Conservation (phyloP, 805 yeast genomes). For the Pichia rugopelliculosa region DNA sequence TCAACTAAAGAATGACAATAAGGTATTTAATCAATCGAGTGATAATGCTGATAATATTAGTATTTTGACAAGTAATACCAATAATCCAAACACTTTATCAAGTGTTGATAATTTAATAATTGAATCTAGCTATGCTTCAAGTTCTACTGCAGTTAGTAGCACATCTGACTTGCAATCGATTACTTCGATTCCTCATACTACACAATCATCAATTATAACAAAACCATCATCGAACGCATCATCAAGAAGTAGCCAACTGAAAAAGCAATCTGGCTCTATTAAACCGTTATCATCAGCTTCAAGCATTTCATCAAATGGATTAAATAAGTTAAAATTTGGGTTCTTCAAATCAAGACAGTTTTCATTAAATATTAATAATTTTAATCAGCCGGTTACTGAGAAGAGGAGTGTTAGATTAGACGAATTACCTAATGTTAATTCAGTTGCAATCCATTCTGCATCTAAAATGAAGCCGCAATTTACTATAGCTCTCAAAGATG, state of each 20-base stretch:
- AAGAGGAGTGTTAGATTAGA: constrained; percentile 34
- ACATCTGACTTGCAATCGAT: neutral
- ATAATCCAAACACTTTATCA: neutral
- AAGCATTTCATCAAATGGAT: constrained; percentile 2
- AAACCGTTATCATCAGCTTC: neutral
- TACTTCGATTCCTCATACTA: neutral
- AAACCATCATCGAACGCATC: neutral
- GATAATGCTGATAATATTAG: neutral
- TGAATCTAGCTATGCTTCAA: neutral
- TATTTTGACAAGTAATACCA: neutral
- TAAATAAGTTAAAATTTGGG: constrained; percentile 23
- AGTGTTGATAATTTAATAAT: neutral
- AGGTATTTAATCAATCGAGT: neutral
- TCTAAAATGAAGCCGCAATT: constrained; percentile 42
- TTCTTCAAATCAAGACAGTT: constrained; percentile 46
- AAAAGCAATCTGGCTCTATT: neutral
- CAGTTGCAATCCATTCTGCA: constrained; percentile 25
- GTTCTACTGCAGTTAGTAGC: constrained; percentile 1
- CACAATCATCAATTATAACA: neutral
- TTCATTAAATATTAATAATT: constrained; percentile 39
- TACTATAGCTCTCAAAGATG: constrained; percentile 39
- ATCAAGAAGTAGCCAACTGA: neutral
- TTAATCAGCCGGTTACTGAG: constrained; percentile 15
- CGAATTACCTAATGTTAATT: constrained; percentile 52
- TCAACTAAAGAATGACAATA: neutral